Base-by-base conservation (phyloP, 306 rosid genomes). In the Lithocarpus polystachyus region DNA sequence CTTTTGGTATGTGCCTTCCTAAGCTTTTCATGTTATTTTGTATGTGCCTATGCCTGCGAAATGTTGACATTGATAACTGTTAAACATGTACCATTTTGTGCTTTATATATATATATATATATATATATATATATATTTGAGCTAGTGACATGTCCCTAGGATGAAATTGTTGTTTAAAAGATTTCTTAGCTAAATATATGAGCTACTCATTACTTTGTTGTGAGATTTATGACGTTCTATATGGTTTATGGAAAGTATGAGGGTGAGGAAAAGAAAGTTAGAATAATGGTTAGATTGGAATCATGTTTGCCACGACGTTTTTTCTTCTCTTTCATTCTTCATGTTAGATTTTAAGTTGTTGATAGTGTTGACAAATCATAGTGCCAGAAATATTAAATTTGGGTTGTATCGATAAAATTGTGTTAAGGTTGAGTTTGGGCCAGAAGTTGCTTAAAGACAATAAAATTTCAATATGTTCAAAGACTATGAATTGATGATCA, bases 1-100 rank as follows among this genome's bases (percentile, higher is more conserved):
- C 26, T 70, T 26, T 60, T 11, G 77, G 87, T 85, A 70, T 15
- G 64, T 69, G 11, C 56, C 64, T 31, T 43, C 4, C 24, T 31
- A 18, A 22, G 28, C 4, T 7, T 10, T 37, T 5, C 65, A 26
- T 6, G 20, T 23, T 35, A 14, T 19, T 43, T 4, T 2, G 17
- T 10, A 24, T 12, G 1, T 37, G 5, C 13, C 12, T 3, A 26
- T 31, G 26, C 35, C 6, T 35, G 72, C 7, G n/a, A 35, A 33
- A 19, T 68, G 52, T 19, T 68, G 37, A 23, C 72, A 68, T 28
- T 1, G 31, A 62, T 45, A 11, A 48, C 28, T 35, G n/a, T 75
- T 35, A 31, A 67, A 67, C 52, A 19, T 19, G 24, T 33, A 19
- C 28, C 7, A 28, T 13, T 61, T 61, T 33, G n/a, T 61, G 37